These are phyloP conservation scores for Dendrobium chrysotoxum DNA, from an alignment of 106 monocot genomes.

Conservation along the genomic window DNA sequence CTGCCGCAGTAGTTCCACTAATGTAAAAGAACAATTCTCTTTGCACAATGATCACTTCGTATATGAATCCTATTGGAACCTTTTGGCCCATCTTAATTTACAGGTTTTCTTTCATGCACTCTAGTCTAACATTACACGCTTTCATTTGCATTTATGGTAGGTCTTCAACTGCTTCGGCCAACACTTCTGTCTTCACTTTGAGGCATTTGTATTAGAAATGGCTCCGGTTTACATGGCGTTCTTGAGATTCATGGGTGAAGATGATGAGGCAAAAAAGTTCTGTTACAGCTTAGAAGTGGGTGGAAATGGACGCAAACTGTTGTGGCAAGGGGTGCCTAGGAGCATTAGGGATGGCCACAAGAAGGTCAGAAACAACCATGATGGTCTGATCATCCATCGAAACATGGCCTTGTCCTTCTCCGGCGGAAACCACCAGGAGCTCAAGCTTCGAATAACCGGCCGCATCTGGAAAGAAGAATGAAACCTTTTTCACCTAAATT, in stretches of 20 bases:
- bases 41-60: no score
- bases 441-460: constrained; percentile 15
- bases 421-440: constrained; percentile 16
- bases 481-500: neutral
- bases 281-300: constrained; percentile 24
- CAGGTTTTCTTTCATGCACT: no score
- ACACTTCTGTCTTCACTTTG: constrained; percentile 28
- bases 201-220: constrained; percentile 21
- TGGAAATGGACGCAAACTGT: constrained; percentile 15
- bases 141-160: neutral
- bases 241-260: constrained; percentile 24
- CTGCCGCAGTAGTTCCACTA: no score
- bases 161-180: constrained; percentile 27
- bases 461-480: constrained; percentile 7
- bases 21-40: no score
- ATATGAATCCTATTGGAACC: no score
- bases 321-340: constrained; percentile 23
- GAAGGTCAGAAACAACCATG: constrained; percentile 27
- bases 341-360: constrained; percentile 37
- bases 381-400: constrained; percentile 23
- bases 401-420: constrained; percentile 24
- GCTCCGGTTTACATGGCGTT: constrained; percentile 29
- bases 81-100: no score
- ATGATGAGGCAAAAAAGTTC: constrained; percentile 23
- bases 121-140: no score